phyloP scores from a whole-genome alignment of 805 yeast genomes.

The Hanseniaspora pseudoguilliermondii region DNA sequence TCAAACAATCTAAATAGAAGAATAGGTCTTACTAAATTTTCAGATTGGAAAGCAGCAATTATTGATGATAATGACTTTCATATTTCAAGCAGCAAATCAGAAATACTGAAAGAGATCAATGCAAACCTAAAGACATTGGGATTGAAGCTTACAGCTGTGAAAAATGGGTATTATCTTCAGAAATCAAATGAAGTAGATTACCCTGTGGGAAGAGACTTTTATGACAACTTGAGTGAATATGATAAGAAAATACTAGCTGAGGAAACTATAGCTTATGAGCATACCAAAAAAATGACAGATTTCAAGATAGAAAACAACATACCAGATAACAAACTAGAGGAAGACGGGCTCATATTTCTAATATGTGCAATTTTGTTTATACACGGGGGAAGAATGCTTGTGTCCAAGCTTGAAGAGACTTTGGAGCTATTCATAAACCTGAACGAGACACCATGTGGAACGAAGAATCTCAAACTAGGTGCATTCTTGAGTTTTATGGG shows the following conservation, averaged over 20 bases:
- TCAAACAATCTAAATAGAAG: not conserved
- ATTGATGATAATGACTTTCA: not conserved
- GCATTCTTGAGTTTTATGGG: not conserved
- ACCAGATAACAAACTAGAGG: conserved; percentile 2
- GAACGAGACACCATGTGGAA: conserved; percentile 1
- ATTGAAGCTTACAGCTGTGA: not conserved
- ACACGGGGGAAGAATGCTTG: conserved; percentile 7
- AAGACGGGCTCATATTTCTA: conserved; percentile 3
- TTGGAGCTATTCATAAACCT: conserved; percentile 5
- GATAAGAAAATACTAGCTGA: not conserved
- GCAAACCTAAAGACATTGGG: not conserved
- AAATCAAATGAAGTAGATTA: not conserved
- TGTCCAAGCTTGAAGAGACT: not conserved
- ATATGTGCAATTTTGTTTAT: not conserved
- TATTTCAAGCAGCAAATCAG: not conserved
- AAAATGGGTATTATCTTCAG: not conserved
- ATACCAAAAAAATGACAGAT: not conserved
- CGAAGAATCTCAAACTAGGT: not conserved
- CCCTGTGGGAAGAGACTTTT: not conserved
- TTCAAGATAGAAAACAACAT: conserved; percentile 6
- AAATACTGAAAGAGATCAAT: not conserved
- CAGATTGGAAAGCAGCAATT: conserved; percentile 4
- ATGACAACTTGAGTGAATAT: not conserved
- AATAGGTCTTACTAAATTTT: not conserved
- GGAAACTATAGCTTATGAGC: not conserved